phyloP scores from a whole-genome alignment of 176 grass and related monocot species.

The Ananas comosus region DNA sequence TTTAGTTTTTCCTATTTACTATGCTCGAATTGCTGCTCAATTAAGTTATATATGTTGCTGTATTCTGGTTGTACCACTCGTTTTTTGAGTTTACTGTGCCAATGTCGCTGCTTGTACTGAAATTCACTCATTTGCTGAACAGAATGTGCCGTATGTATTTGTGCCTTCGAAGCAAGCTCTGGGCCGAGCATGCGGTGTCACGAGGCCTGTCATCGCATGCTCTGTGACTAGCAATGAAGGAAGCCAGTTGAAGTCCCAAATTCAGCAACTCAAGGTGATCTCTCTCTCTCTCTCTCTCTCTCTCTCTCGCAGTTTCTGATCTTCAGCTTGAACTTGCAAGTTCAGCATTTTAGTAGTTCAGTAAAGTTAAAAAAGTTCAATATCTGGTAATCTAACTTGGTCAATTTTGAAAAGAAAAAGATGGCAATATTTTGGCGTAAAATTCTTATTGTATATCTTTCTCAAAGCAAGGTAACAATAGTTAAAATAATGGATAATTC shows the following conservation, averaged over 20 bases:
- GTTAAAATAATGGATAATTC: too few species aligned
- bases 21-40: too few species aligned
- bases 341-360: neutral
- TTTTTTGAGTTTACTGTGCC: too few species aligned
- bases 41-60: too few species aligned
- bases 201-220: conserved; percentile 76
- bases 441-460: too few species aligned
- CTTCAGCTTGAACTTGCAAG: neutral
- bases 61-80: too few species aligned
- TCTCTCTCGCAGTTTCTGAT: neutral
- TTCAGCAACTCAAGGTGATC: conserved; percentile 67
- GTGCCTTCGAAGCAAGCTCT: conserved; percentile 75
- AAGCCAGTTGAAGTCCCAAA: conserved; percentile 59
- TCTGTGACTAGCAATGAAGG: conserved; percentile 78
- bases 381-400: neutral
- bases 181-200: conserved; percentile 80
- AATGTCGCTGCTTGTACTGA: neutral
- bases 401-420: neutral
- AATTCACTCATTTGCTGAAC: conserved; percentile 9
- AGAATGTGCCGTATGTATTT: conserved; percentile 89
- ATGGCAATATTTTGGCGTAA: too few species aligned
- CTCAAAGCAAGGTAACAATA: too few species aligned
- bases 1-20: too few species aligned
- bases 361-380: too few species aligned
- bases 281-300: neutral